Evolutionary conservation across 1,139 yeast genomes (phyloP), one percentile per base, ranked within the genome.

Genomic region (Lodderomyces jiufengensis): DNA sequence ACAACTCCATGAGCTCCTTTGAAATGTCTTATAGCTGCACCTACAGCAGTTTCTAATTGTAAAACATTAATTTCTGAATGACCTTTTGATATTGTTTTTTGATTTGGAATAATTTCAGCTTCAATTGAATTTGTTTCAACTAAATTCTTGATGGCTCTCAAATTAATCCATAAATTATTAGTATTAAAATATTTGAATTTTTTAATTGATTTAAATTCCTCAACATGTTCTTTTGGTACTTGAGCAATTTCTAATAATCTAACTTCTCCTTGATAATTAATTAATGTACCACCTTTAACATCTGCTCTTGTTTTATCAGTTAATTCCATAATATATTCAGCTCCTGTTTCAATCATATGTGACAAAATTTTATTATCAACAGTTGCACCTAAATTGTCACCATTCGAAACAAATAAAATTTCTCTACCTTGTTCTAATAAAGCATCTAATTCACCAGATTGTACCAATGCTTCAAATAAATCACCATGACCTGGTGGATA

Each of bases 401-500:
- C 97, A 63, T 92, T 92, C 44, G 98, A 92, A 33, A 92, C 97
- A 57, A 92, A 92, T 55, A 92, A 72, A 46, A 87, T 73, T 69
- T 92, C 98, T 70, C 95, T 87, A 50, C 98, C 98, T 59, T 87
- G 94, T 37, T 83, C 88, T 51, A 92, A 74, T 50, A 92, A 76
- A 44, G 86, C 80, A 59, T 92, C 98, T 51, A 92, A 76, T 58
- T 92, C 92, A 42, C 98, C 98, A 13, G 95, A 82, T 44, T 86
- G 80, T 44, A 85, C 82, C 58, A 92, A 73, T 21, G 95, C 72
- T 69, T 92, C 98, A 54, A 90, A 92, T 64, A 92, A 73, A 65
- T 92, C 98, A 66, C 98, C 98, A 63, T 92, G 98, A 36, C 98
- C 98, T 18, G 98, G 98, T 36, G 98, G 98, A 63, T 92, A 94